Evolutionary conservation across 2,329 filamentous ascomycete genomes (phyloP).

Genomic region (Escovopsis sp.): DNA sequence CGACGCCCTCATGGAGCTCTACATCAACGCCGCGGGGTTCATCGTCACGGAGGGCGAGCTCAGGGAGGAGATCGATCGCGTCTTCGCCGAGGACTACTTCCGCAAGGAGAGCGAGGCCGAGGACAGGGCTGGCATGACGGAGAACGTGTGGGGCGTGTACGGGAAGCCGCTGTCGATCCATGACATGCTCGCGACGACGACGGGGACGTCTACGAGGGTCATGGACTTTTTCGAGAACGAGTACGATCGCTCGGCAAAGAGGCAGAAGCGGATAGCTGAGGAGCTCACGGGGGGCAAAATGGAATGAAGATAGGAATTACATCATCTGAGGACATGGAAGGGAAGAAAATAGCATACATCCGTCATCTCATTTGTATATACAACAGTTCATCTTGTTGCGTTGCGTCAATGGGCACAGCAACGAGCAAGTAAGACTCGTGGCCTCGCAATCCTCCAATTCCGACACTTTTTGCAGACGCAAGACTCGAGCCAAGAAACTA

Average conservation of each 20-base stretch:
- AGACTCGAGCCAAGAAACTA: no score
- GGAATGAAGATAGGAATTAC: constrained; percentile 16
- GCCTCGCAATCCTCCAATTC: no score
- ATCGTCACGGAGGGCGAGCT: constrained; percentile 73
- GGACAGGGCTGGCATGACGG: constrained; percentile 18
- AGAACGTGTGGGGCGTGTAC: constrained; percentile 37
- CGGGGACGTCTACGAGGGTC: constrained; percentile 19
- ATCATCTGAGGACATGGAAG: no score
- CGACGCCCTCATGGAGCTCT: constrained; percentile 69
- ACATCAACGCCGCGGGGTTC: constrained; percentile 76
- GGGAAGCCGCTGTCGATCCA: constrained; percentile 29
- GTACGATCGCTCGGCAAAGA: constrained; percentile 28
- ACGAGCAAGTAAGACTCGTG: no score
- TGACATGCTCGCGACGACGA: constrained; percentile 26
- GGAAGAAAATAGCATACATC: no score
- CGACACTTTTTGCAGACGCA: no score
- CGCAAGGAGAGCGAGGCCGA: constrained; percentile 18
- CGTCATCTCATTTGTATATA: no score
- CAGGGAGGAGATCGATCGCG: constrained; percentile 52
- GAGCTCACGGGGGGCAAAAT: constrained; percentile 45
- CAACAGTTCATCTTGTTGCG: no score
- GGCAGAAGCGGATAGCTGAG: constrained; percentile 41
- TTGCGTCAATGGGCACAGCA: no score
- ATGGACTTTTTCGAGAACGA: constrained; percentile 23
- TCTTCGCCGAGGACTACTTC: constrained; percentile 55